A percentile compares a stretch with the other conserved stretches of the same genome.
phyloP scores from a whole-genome alignment of 768 basidiomycete species.

The Gymnopilus dilepis region DNA sequence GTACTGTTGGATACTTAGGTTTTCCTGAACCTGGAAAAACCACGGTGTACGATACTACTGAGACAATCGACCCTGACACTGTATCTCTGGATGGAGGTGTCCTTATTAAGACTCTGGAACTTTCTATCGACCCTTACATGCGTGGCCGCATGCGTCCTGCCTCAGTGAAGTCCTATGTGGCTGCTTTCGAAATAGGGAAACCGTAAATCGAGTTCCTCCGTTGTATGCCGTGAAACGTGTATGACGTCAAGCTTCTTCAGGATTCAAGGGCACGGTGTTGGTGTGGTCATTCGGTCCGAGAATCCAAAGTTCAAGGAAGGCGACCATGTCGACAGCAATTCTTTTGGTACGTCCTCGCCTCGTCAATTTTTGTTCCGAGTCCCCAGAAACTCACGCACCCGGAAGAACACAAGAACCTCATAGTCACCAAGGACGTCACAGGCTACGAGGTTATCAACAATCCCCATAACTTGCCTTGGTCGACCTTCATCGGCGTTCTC shows the following conservation, averaged over 20 bases:
- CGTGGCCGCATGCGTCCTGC: conserved; percentile 43
- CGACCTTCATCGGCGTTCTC: conserved; percentile 51
- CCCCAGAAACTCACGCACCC: neutral
- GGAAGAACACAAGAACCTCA: conserved; percentile 48
- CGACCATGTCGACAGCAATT: conserved; percentile 44
- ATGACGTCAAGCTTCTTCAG: neutral
- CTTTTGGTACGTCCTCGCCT: conserved; percentile 28
- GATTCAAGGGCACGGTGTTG: conserved; percentile 45
- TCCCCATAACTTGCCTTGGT: conserved; percentile 52
- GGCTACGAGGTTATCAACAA: conserved; percentile 41
- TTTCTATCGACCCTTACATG: conserved; percentile 51
- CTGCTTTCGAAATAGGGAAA: conserved; percentile 38
- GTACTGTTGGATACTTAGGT: conserved; percentile 31
- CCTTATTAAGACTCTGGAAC: conserved; percentile 53
- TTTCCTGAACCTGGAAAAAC: conserved; percentile 52
- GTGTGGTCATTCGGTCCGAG: conserved; percentile 51
- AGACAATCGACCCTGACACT: conserved; percentile 55
- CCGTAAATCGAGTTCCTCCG: conserved; percentile 34
- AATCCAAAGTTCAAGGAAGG: conserved; percentile 37
- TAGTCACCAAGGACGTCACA: conserved; percentile 29
- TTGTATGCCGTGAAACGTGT: neutral
- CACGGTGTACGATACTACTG: conserved; percentile 46
- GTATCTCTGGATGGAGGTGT: conserved; percentile 50
- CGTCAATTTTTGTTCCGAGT: neutral
- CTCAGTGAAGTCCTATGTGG: conserved; percentile 30